Evolutionary conservation across 305 asterid species (phyloP), one percentile per base, ranked within the genome.

Genomic region (Rubia tinctorum): DNA sequence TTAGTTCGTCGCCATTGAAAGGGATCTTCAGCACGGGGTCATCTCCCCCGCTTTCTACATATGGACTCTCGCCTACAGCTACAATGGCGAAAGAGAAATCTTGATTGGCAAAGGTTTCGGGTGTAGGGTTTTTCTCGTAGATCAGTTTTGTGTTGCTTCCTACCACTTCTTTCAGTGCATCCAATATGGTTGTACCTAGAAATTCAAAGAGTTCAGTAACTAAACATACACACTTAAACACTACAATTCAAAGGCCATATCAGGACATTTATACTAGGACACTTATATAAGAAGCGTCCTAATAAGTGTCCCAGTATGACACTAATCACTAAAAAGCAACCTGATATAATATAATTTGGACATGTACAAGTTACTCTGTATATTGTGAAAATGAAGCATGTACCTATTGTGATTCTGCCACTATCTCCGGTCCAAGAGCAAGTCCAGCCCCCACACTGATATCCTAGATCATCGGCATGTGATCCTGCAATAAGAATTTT

Each of bases 391-490:
- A 53, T 22, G 56, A 69, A 69, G 42, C 17, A 77, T 75, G 76
- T 77, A 88, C 96, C 96, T 58, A 84, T 75, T 9, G 98, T 91
- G 75, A 87, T 88, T 82, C 86, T 86, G 86, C 97, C 98, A 59
- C 93, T 77, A 66, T 75, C 78, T 55, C 98, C 97, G 3, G 85
- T 88, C 97, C 97, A 91, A 43, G 95, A 89, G 34, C 66, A 39
- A 14, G 98, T 93, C 98, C 98, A 93, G 5, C 98, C 97, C 12
- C 98, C 98, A 75, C 98, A 93, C 43, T 93, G 97, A 82, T 84
- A 91, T 68, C 97, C 98, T 47, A 93, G 90, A 85, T 93, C 90
- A 81, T 91, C 95, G 30, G 96, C 97, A 84, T 93, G 98, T 66
- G 71, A 78, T 77, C 97, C 98, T 14, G 85, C 91, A 61, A 93